These are phyloP conservation scores for Fraxinus pennsylvanica DNA, from an alignment of 257 asterid species.

Conservation along the genomic window DNA sequence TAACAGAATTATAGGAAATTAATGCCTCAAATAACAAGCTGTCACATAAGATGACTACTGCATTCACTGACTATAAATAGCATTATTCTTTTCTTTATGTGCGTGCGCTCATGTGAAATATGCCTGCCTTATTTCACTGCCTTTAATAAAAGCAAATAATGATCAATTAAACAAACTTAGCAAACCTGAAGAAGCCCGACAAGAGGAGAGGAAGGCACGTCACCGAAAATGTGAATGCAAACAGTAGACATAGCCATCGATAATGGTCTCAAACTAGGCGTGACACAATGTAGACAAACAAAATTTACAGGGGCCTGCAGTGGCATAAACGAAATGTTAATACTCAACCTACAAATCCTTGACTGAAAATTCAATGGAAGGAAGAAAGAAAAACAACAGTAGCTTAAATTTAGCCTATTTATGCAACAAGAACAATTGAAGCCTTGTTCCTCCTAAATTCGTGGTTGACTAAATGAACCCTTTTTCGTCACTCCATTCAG, in stretches of 20 bases:
- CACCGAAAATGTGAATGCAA: conserved; percentile 81
- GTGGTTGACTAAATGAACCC: background rate
- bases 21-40: too few species aligned
- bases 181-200: conserved; percentile 92
- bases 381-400: background rate
- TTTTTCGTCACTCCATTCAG: background rate
- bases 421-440: background rate
- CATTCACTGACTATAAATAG: too few species aligned
- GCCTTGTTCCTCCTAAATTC: background rate
- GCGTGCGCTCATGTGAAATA: too few species aligned
- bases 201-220: conserved; percentile 92
- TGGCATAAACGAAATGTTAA: background rate
- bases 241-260: conserved; percentile 91
- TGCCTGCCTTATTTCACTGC: background rate
- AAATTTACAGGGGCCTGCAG: conserved; percentile 91
- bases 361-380: background rate
- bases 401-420: background rate
- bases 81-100: too few species aligned
- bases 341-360: background rate
- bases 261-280: conserved; percentile 83
- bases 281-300: conserved; percentile 81
- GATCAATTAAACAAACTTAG: conserved; percentile 4
- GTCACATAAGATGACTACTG: too few species aligned
- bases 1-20: too few species aligned
- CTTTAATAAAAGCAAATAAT: background rate